phyloP scores from a whole-genome alignment of 78 protist genomes.

The Protostelium mycophagum region DNA sequence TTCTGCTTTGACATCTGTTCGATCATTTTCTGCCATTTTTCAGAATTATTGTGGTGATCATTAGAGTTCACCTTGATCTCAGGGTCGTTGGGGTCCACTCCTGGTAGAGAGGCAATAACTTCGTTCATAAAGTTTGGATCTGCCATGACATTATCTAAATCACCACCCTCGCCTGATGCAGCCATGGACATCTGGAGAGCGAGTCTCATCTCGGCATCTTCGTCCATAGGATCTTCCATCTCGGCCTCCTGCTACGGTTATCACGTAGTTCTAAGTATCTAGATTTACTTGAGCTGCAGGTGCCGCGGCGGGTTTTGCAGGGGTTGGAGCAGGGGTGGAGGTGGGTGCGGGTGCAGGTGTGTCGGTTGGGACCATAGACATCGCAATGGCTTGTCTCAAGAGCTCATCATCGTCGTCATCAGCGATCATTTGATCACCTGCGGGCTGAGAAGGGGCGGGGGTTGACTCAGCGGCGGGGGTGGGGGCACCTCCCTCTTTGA shows the following conservation, averaged over 20 bases:
- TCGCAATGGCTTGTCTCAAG: conserved; percentile 59
- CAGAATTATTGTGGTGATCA: not conserved
- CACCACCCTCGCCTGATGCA: not conserved
- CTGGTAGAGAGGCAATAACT: conserved; percentile 41
- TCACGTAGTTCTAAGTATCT: conserved; percentile 18
- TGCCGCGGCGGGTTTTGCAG: not conserved
- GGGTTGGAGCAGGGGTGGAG: not conserved
- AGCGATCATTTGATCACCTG: not conserved
- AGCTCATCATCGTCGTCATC: conserved; percentile 63
- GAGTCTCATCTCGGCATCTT: conserved; percentile 23
- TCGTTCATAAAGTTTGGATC: conserved; percentile 53
- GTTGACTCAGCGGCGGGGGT: conserved; percentile 3
- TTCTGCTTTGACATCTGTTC: not conserved
- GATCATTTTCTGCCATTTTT: not conserved
- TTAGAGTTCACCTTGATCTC: not conserved
- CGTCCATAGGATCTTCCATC: conserved; percentile 2
- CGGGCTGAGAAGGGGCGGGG: not conserved
- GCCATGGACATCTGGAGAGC: conserved; percentile 46
- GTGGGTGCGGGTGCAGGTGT: conserved; percentile 10
- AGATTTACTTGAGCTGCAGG: not conserved
- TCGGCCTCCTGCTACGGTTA: not conserved
- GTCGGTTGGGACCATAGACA: conserved; percentile 41
- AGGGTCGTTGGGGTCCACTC: conserved; percentile 57
- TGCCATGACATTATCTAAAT: not conserved
- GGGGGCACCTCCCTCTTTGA: conserved; percentile 21